Conservation (phyloP, 2,329 filamentous ascomycete genomes). For the Keithomyces neogunnii region DNA sequence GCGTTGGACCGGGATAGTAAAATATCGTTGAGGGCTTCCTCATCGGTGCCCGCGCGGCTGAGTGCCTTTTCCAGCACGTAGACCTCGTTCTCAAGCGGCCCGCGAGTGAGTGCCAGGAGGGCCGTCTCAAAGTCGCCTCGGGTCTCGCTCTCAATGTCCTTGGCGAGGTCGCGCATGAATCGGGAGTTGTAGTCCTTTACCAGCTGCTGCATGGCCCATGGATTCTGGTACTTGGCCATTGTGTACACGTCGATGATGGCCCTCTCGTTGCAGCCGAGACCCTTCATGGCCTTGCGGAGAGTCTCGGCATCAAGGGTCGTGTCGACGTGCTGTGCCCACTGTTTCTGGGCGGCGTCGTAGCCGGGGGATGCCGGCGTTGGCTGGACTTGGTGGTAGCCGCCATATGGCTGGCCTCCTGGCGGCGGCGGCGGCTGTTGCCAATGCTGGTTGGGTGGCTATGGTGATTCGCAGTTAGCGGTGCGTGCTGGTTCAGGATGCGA, state of each 20-base stretch:
- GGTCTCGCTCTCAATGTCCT: constrained; percentile 26
- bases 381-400: constrained; percentile 3
- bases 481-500: too few relatives aligned
- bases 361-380: constrained; percentile 19
- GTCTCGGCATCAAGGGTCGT: constrained; percentile 20
- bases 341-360: constrained; percentile 20
- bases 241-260: constrained; percentile 21
- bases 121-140: constrained; percentile 20
- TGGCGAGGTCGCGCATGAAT: constrained; percentile 22
- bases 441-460: constrained; percentile 9
- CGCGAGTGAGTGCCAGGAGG: constrained; percentile 21
- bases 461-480: too few relatives aligned
- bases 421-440: constrained; percentile 12
- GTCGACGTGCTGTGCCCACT: constrained; percentile 17
- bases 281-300: constrained; percentile 26
- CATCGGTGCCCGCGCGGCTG: constrained; percentile 21
- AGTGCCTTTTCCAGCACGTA: constrained; percentile 20
- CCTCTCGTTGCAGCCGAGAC: constrained; percentile 24
- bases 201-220: constrained; percentile 24
- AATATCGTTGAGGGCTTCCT: constrained; percentile 25
- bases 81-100: constrained; percentile 24
- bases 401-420: constrained; percentile 4
- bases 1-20: constrained; percentile 27
- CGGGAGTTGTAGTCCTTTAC: constrained; percentile 22
- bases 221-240: constrained; percentile 21